A percentile compares a stretch with the other conserved stretches of the same genome.
Evolutionary conservation across 805 yeast genomes (phyloP).

Genomic region (Candida silvatica): DNA sequence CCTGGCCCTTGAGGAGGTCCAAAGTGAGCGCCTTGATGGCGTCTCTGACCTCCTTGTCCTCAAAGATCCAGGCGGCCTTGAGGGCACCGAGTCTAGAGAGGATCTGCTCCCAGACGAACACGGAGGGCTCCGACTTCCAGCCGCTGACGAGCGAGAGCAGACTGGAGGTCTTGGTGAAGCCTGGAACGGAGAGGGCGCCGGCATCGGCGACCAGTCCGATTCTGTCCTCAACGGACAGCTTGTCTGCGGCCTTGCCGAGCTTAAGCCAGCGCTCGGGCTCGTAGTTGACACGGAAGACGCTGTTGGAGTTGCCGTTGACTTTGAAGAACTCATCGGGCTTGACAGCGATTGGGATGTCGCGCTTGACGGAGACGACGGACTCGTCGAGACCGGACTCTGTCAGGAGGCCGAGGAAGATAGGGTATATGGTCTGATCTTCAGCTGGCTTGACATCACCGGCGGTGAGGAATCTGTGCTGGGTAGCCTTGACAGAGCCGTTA

Average conservation of each 20-base stretch:
- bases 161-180: constrained; percentile 33
- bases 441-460: constrained; percentile 58
- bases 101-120: constrained; percentile 52
- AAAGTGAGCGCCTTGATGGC: constrained; percentile 27
- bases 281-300: constrained; percentile 48
- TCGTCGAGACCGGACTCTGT: constrained; percentile 22
- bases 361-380: constrained; percentile 19
- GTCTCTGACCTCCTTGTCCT: constrained; percentile 23
- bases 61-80: constrained; percentile 29
- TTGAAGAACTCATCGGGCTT: constrained; percentile 29
- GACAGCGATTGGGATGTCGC: constrained; percentile 11
- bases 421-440: constrained; percentile 53
- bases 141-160: constrained; percentile 37
- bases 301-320: constrained; percentile 42
- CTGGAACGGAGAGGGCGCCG: constrained; percentile 41
- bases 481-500: constrained; percentile 26
- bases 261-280: constrained; percentile 28
- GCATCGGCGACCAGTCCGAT: constrained; percentile 51
- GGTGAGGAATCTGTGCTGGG: constrained; percentile 56
- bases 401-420: constrained; percentile 39
- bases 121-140: constrained; percentile 30
- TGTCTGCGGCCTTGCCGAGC: constrained; percentile 29
- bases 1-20: constrained; percentile 17
- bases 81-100: constrained; percentile 29
- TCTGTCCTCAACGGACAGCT: constrained; percentile 40